Percentiles rank a stretch among this genome's conserved stretches.
Evolutionary conservation across 2,329 filamentous ascomycete species (phyloP).

Genomic region (Podosphaera aphanis): DNA sequence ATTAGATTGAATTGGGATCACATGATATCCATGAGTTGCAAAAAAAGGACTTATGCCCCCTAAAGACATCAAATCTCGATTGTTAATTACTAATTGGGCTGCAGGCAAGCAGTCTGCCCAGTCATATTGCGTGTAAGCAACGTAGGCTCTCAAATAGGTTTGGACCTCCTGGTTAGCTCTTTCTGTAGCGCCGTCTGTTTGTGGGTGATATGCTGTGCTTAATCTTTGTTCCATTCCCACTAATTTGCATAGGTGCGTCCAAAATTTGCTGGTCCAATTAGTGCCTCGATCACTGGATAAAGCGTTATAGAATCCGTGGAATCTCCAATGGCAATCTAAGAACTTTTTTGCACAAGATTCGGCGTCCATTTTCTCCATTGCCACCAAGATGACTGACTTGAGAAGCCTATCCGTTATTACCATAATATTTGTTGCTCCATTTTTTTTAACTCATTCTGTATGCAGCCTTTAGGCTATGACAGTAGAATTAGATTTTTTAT

Average conservation of each 20-base stretch:
- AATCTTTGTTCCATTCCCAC: neutral
- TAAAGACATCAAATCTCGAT: neutral
- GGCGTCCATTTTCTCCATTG: neutral
- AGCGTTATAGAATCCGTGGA: neutral
- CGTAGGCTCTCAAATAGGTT: neutral
- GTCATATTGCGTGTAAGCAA: neutral
- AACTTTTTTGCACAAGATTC: neutral
- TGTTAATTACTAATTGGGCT: conserved; percentile 1
- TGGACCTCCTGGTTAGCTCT: conserved; percentile 1
- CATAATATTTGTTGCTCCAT: conserved; percentile 1
- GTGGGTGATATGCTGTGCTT: conserved; percentile 1
- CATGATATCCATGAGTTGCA: neutral
- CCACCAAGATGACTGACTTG: neutral
- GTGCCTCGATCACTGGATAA: neutral
- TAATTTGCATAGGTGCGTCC: neutral
- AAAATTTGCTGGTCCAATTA: conserved; percentile 1
- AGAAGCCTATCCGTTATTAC: neutral
- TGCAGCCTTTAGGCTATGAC: too few species aligned
- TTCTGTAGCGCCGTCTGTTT: neutral
- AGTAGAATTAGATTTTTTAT: too few species aligned
- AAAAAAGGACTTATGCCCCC: neutral
- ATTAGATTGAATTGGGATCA: neutral
- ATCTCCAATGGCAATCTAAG: neutral
- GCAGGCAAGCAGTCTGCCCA: neutral
- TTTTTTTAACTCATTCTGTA: too few species aligned